Evolutionary conservation across 768 basidiomycete species (phyloP).

Genomic region (Tricholoma matsutake): DNA sequence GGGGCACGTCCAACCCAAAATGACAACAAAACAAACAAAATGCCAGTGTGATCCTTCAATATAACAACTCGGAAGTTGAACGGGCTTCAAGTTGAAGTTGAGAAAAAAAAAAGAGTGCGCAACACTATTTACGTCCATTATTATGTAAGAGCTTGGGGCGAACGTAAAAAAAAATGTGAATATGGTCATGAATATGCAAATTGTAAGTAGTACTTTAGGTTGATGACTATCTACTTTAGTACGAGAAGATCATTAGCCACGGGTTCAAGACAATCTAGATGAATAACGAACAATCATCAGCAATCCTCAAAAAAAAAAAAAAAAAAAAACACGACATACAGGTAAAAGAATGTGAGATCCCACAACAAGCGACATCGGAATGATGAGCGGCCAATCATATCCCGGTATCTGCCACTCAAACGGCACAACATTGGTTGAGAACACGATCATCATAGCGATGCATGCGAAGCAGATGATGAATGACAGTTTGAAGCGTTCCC

Average conservation of each 20-base stretch:
- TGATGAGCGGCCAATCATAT: slow-evolving; percentile 64
- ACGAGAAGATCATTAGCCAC: slow-evolving; percentile 82
- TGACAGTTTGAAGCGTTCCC: slow-evolving; percentile 75
- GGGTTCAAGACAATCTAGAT: slow-evolving; percentile 74
- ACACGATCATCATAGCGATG: slow-evolving; percentile 60
- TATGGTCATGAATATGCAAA: too few relatives aligned
- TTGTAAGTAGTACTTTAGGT: too few relatives aligned
- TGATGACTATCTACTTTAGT: slow-evolving; percentile 23
- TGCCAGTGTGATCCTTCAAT: too few relatives aligned
- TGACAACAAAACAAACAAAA: too few relatives aligned
- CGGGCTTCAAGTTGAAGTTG: too few relatives aligned
- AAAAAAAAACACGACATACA: slow-evolving; percentile 35
- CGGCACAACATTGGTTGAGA: slow-evolving; percentile 55
- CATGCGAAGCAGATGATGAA: slow-evolving; percentile 59
- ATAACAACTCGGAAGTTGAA: too few relatives aligned
- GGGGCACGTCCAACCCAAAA: too few relatives aligned
- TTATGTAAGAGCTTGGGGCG: too few relatives aligned
- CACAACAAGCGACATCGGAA: slow-evolving; percentile 67
- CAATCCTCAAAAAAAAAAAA: slow-evolving; percentile 1
- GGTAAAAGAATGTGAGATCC: slow-evolving; percentile 73
- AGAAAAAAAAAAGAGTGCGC: too few relatives aligned
- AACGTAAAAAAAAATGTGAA: too few relatives aligned
- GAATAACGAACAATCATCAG: slow-evolving; percentile 8
- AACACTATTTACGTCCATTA: too few relatives aligned
- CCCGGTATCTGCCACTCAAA: slow-evolving; percentile 65